A percentile compares a stretch with the other conserved stretches of the same genome.
Conservation (phyloP, 768 basidiomycete genomes). For the Sistotremastrum niveocremeum region DNA sequence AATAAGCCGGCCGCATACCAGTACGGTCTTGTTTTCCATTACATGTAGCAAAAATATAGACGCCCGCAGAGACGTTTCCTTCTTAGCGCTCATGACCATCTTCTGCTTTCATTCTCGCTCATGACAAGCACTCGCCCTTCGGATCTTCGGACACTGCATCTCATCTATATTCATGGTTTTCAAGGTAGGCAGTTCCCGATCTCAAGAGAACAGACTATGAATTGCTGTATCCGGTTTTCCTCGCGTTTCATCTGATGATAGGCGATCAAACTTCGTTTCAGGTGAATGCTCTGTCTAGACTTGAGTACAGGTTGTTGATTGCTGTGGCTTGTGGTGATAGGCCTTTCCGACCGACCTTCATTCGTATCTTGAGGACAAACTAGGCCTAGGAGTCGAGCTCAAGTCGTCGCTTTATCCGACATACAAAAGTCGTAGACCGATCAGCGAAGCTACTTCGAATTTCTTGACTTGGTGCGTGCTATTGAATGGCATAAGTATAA, state of each 20-base stretch:
- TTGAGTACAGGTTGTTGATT: constrained; percentile 1
- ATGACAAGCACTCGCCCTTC: neutral
- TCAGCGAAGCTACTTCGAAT: constrained; percentile 35
- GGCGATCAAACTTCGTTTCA: constrained; percentile 49
- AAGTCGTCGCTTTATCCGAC: constrained; percentile 43
- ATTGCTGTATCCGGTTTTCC: neutral
- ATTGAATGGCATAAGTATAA: neutral
- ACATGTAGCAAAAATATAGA: no score
- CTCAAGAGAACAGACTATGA: constrained; percentile 1
- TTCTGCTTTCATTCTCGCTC: no score
- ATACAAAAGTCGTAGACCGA: constrained; percentile 43
- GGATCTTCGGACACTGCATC: constrained; percentile 20
- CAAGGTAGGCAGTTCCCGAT: constrained; percentile 25
- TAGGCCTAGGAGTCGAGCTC: constrained; percentile 23
- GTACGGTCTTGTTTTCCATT: no score
- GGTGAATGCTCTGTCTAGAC: constrained; percentile 16
- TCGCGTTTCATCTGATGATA: constrained; percentile 9
- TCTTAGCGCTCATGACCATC: no score
- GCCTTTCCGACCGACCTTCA: constrained; percentile 45
- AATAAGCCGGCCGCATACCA: no score
- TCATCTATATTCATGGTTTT: constrained; percentile 48
- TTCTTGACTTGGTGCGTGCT: constrained; percentile 38
- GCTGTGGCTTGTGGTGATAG: constrained; percentile 13
- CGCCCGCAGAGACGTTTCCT: no score
- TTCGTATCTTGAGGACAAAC: constrained; percentile 19